Percentiles rank a stretch among this genome's conserved stretches.
Conservation (phyloP, 345 rosid genomes). For the Eucalyptus regnans region DNA sequence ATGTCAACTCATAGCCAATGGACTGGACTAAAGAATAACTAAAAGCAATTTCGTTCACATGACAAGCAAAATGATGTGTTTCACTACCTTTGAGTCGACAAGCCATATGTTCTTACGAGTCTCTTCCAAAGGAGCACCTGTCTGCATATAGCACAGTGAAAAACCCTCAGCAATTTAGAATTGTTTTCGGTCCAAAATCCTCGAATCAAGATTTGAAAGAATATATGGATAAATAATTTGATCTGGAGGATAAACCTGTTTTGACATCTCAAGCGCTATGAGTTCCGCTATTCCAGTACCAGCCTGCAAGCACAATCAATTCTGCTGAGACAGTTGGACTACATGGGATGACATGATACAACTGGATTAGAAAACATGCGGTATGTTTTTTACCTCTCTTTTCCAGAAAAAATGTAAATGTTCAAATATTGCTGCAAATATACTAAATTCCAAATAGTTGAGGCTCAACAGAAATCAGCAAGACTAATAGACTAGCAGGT, state of each 20-base stretch:
- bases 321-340: neutral
- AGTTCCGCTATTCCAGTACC: slow-evolving; percentile 97
- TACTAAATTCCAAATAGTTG: neutral
- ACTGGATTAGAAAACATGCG: neutral
- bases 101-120: slow-evolving; percentile 82
- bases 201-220: neutral
- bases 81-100: slow-evolving; percentile 85
- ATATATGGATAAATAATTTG: neutral
- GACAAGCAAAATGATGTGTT: neutral
- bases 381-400: neutral
- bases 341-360: neutral
- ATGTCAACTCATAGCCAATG: neutral
- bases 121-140: slow-evolving; percentile 63
- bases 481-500: neutral
- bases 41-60: neutral
- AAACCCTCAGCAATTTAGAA: neutral
- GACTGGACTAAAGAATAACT: neutral
- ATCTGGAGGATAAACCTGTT: slow-evolving; percentile 38
- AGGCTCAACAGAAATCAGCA: neutral
- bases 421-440: neutral
- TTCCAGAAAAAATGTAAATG: neutral
- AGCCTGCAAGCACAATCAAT: slow-evolving; percentile 40
- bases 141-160: slow-evolving; percentile 29
- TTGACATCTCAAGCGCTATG: slow-evolving; percentile 88
- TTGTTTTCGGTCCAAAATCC: neutral